Percentiles rank a stretch among this genome's conserved stretches.
Evolutionary conservation across 1,284 basidiomycete species (phyloP).

Genomic region (Agaricales sp.): DNA sequence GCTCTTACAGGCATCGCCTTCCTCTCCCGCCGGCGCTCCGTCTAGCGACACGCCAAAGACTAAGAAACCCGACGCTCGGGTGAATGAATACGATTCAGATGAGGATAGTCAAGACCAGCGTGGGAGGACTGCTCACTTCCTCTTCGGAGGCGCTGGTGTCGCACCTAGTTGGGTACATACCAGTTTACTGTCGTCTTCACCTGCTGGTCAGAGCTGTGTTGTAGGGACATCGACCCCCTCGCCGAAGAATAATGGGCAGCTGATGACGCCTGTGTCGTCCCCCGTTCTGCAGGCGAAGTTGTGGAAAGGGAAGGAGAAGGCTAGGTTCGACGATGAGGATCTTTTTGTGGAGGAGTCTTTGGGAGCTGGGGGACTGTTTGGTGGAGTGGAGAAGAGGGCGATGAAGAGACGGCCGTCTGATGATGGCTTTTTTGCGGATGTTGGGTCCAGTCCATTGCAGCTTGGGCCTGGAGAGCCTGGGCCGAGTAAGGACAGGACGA

Average conservation of each 20-base stretch:
- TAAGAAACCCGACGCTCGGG: conserved; percentile 15
- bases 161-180: too few relatives aligned
- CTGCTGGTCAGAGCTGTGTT: too few relatives aligned
- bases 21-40: neutral
- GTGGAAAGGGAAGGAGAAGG: conserved; percentile 6
- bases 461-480: neutral
- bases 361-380: neutral
- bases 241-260: conserved; percentile 12
- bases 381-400: neutral
- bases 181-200: too few relatives aligned
- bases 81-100: conserved; percentile 31
- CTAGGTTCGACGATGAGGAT: neutral
- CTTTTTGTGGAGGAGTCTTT: neutral
- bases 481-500: neutral
- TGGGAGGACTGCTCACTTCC: conserved; percentile 35
- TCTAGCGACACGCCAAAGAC: conserved; percentile 5
- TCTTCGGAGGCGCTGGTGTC: conserved; percentile 27
- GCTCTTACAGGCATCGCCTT: conserved; percentile 24
- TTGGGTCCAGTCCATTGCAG: neutral
- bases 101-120: conserved; percentile 34
- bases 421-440: neutral
- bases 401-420: neutral
- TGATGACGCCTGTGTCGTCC: conserved; percentile 19
- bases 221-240: neutral
- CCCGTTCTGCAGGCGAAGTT: conserved; percentile 10